Conservation (phyloP, 2,329 filamentous ascomycete species). For the Colletotrichum lindemuthianum region DNA sequence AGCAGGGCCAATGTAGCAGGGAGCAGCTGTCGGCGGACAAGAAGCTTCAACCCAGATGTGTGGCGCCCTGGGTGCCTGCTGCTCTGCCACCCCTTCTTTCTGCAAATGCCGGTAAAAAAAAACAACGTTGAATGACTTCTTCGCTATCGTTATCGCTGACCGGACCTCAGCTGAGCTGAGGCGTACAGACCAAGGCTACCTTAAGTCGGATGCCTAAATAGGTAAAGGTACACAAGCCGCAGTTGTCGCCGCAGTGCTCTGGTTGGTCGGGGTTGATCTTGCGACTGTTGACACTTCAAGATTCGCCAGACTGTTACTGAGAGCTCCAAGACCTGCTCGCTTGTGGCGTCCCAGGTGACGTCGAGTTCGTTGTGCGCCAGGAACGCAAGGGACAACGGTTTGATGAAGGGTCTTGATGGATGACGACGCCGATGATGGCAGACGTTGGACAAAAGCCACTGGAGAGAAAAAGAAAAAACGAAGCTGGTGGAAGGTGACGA, state of each 20-base stretch:
- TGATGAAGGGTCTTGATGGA: too few relatives aligned
- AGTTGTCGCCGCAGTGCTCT: conserved; percentile 6
- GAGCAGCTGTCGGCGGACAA: conserved; percentile 25
- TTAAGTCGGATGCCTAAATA: too few relatives aligned
- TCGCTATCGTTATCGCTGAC: background rate
- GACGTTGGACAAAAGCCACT: too few relatives aligned
- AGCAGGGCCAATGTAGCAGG: background rate
- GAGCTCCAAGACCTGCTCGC: background rate
- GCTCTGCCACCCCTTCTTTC: too few relatives aligned
- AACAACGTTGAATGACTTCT: too few relatives aligned
- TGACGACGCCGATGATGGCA: too few relatives aligned
- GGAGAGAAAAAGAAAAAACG: too few relatives aligned
- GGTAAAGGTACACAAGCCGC: too few relatives aligned
- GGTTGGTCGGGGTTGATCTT: conserved; percentile 3
- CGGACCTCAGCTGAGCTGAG: background rate
- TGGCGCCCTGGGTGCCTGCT: background rate
- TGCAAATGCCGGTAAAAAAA: too few relatives aligned
- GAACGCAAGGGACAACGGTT: conserved; percentile 21
- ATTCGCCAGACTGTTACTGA: background rate
- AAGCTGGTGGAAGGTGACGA: too few relatives aligned
- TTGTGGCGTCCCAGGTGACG: conserved; percentile 18
- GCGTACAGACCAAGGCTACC: too few relatives aligned
- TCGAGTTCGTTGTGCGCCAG: conserved; percentile 17
- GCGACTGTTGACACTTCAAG: background rate
- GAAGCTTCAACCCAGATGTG: conserved; percentile 22